Base-by-base conservation (phyloP, 2,329 filamentous ascomycete species). In the Chrysoporthe austroafricana region DNA sequence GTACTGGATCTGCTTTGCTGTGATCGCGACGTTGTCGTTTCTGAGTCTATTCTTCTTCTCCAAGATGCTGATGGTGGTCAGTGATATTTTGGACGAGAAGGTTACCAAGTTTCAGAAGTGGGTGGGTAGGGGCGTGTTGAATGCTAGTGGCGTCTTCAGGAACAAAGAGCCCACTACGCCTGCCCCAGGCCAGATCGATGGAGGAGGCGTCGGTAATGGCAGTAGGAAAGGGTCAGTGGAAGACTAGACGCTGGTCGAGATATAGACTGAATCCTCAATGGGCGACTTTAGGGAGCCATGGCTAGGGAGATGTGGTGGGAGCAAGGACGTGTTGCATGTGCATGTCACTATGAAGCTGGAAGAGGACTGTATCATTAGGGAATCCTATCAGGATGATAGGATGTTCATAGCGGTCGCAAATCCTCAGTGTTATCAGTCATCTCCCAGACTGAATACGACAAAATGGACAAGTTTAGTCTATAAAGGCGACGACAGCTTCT, bases 1-100 rank as follows among this genome's bases (percentile, higher is more conserved):
- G 56, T 94, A 91, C 75, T 93, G 91, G 91, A 81, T 85, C 62
- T 80, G 84, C 39, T 93, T 94, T 78, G 86, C 82, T 0, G 84
- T 90, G 43, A 84, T 92, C 18, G 83, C 91, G 62, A 81, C 82
- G 16, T 70, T 89, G 34, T 90, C 88, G 0, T 83, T 90, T 63
- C 68, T 88, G 9, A 77, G 84, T 48, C 77, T 93, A 57, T 84
- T 88, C 75, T 84, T 85, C 74, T 84, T 84, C 72, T 79, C 80
- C 67, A 77, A 79, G 56, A 67, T 83, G 65, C 74, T 85, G 72
- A 81, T 83, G 78, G 78, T 79, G 70, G 72, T 80, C n/a, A 83
- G 79, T 70, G 82, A 85, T 66, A 73, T 76, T 26, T 70, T 84
- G 46, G 82, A 84, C 63, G 76, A 75, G 50, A 77, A 69, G 48